phyloP scores from a whole-genome alignment of 352 stramenopile genomes.

The Pythium grandisporangium region DNA sequence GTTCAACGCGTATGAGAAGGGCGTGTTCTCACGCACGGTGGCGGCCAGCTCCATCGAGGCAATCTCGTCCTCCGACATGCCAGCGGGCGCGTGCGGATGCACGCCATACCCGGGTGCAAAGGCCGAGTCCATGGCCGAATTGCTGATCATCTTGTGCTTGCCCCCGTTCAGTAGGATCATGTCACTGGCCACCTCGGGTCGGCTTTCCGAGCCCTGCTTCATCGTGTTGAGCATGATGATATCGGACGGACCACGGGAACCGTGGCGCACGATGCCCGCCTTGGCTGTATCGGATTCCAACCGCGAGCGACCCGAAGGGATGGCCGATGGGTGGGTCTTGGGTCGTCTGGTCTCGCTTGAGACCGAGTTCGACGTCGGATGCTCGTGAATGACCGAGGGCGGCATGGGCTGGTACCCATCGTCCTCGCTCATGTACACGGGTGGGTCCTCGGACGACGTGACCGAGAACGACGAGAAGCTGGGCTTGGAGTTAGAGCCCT shows the following conservation, averaged over 20 bases:
- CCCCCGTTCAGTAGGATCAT: constrained; percentile 42
- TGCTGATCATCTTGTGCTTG: constrained; percentile 3
- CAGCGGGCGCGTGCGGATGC: constrained; percentile 21
- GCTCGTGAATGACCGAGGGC: constrained; percentile 21
- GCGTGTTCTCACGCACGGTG: constrained; percentile 62
- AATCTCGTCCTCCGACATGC: constrained; percentile 42
- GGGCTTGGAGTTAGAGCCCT: constrained; percentile 15
- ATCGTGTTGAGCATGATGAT: constrained; percentile 15
- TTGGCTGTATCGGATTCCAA: neutral
- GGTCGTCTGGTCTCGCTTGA: constrained; percentile 29
- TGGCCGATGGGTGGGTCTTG: constrained; percentile 39
- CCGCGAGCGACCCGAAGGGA: constrained; percentile 12
- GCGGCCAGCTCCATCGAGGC: constrained; percentile 46
- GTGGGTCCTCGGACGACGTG: constrained; percentile 44
- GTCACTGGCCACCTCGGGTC: constrained; percentile 24
- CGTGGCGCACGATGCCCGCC: constrained; percentile 4
- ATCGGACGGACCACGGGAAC: constrained; percentile 14
- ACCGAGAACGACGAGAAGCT: constrained; percentile 39
- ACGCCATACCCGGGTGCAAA: constrained; percentile 20
- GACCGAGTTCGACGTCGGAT: constrained; percentile 34
- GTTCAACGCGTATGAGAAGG: constrained; percentile 73
- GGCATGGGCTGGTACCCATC: constrained; percentile 11
- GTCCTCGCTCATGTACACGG: constrained; percentile 13
- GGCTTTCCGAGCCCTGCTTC: neutral
- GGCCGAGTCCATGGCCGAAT: neutral